A percentile compares a stretch with the other conserved stretches of the same genome.
Conservation (phyloP, 108 stramenopile species). For the Skeletonema tropicum region DNA sequence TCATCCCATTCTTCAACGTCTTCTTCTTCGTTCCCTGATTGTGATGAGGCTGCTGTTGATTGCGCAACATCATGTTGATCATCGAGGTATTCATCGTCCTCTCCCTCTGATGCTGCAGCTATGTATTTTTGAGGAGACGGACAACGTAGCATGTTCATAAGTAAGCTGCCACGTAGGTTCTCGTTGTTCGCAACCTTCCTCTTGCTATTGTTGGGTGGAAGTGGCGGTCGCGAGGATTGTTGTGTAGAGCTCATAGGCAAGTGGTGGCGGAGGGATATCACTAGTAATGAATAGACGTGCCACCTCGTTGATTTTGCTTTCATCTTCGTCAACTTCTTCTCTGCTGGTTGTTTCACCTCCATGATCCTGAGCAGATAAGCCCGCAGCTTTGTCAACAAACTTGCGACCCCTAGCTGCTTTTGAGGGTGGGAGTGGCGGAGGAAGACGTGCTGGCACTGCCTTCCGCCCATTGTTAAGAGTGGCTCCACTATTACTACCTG, state of each 20-base stretch:
- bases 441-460: slow-evolving; percentile 35
- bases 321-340: not conserved
- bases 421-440: slow-evolving; percentile 32
- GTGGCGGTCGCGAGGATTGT: slow-evolving; percentile 11
- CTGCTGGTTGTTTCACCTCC: not conserved
- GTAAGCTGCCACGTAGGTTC: not conserved
- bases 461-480: not conserved
- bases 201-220: slow-evolving; percentile 1
- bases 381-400: slow-evolving; percentile 9
- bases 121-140: slow-evolving; percentile 58
- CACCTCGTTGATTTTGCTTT: not conserved
- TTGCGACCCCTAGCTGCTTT: slow-evolving; percentile 23
- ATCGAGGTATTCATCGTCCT: slow-evolving; percentile 48
- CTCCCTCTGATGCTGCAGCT: slow-evolving; percentile 32
- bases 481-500: not conserved
- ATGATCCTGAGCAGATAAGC: not conserved
- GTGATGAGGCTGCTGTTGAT: slow-evolving; percentile 8
- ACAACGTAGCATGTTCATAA: slow-evolving; percentile 35
- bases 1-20: slow-evolving; percentile 40
- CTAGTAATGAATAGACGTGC: not conserved
- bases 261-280: not conserved
- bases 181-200: not conserved
- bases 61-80: slow-evolving; percentile 22
- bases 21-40: slow-evolving; percentile 2
- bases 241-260: slow-evolving; percentile 7